A percentile compares a stretch with the other conserved stretches of the same genome.
Conservation (phyloP, 768 basidiomycete genomes). For the Kwoniella shandongensis region DNA sequence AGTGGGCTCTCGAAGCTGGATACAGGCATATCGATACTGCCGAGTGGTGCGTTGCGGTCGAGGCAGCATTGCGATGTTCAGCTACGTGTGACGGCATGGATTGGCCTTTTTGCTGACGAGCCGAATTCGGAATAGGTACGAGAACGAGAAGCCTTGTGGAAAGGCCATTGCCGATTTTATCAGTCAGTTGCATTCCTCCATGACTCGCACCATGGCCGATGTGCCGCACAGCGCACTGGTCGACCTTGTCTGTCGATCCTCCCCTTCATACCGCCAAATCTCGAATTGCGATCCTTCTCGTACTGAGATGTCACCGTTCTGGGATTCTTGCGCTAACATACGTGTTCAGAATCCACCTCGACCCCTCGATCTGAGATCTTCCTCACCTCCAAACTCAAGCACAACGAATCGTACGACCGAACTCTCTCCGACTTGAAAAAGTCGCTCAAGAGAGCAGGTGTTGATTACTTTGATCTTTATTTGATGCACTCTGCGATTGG, state of each 20-base stretch:
- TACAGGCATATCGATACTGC: slow-evolving; percentile 64
- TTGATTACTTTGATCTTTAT: slow-evolving; percentile 69
- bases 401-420: slow-evolving; percentile 60
- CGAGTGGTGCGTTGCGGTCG: slow-evolving; percentile 51
- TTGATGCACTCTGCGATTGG: slow-evolving; percentile 70
- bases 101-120: slow-evolving; percentile 36
- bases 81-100: no score
- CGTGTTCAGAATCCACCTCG: slow-evolving; percentile 32
- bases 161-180: slow-evolving; percentile 58
- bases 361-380: slow-evolving; percentile 64
- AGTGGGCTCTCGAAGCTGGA: slow-evolving; percentile 67
- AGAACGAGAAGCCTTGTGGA: slow-evolving; percentile 69
- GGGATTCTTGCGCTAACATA: no score
- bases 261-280: no score
- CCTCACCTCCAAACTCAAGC: slow-evolving; percentile 69
- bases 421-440: slow-evolving; percentile 59
- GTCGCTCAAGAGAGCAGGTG: slow-evolving; percentile 60
- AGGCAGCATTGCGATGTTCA: background rate
- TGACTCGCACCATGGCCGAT: no score
- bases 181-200: slow-evolving; percentile 26
- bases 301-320: no score
- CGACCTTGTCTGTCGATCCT: background rate
- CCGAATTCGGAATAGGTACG: slow-evolving; percentile 62
- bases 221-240: no score
- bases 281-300: background rate